Evolutionary conservation across 2,329 filamentous ascomycete species (phyloP).

Genomic region (Colletotrichum sp.): DNA sequence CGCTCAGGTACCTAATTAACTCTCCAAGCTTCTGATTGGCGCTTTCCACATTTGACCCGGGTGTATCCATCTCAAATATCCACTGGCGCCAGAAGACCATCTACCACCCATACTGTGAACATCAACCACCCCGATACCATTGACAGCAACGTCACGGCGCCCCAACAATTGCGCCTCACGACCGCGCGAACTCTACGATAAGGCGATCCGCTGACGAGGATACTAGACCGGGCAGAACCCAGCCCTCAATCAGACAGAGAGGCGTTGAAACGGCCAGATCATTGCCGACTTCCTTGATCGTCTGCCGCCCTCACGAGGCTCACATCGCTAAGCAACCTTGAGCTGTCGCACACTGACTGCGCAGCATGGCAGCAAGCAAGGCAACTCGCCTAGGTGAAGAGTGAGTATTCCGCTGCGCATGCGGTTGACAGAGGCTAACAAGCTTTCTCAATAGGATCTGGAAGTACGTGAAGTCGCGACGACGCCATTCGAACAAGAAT

Average conservation of each 20-base stretch:
- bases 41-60: background rate
- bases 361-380: constrained; percentile 62
- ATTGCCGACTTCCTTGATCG: background rate
- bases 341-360: background rate
- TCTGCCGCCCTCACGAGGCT: background rate
- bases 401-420: constrained; percentile 43
- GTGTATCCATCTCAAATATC: background rate
- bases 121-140: background rate
- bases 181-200: background rate
- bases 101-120: background rate
- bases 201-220: background rate
- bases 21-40: background rate
- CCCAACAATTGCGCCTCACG: background rate
- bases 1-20: background rate
- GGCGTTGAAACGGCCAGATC: background rate
- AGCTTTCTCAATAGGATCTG: constrained; percentile 70
- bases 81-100: background rate
- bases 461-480: constrained; percentile 70
- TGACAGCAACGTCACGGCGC: background rate
- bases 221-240: background rate
- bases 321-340: background rate
- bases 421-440: constrained; percentile 7
- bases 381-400: constrained; percentile 67
- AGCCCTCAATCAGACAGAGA: background rate
- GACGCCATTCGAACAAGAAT: background rate